A percentile compares a stretch with the other conserved stretches of the same genome.
These are phyloP conservation scores for Hibiscus mutabilis DNA, from an alignment of 345 rosid genomes.

Conservation along the genomic window DNA sequence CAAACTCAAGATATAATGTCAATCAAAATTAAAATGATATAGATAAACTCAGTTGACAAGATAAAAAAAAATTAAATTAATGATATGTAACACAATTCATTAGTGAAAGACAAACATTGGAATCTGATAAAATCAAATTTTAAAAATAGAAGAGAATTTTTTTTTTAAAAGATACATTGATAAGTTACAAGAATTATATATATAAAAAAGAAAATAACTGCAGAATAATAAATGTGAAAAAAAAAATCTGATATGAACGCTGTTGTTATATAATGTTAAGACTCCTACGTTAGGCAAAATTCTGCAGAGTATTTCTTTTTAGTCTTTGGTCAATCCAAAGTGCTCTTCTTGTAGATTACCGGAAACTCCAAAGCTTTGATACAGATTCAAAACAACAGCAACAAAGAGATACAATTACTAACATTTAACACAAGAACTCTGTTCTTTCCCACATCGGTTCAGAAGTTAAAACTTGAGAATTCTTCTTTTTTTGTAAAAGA, in stretches of 20 bases:
- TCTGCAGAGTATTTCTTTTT: not conserved
- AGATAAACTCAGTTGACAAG: too few species aligned
- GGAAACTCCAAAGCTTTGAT: not conserved
- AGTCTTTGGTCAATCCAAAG: conserved; percentile 9
- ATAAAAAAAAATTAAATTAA: too few species aligned
- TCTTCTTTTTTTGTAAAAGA: not conserved
- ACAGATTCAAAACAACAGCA: not conserved
- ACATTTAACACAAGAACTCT: not conserved
- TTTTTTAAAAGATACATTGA: too few species aligned
- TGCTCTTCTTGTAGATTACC: not conserved
- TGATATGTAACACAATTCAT: too few species aligned
- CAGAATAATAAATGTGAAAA: too few species aligned
- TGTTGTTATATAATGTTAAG: not conserved
- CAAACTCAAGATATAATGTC: too few species aligned
- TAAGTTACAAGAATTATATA: too few species aligned
- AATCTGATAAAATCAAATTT: too few species aligned
- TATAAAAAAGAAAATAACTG: too few species aligned
- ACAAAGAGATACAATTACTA: not conserved
- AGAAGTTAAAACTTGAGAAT: not conserved
- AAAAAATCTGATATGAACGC: not conserved
- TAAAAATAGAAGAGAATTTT: too few species aligned
- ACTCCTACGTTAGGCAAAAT: not conserved
- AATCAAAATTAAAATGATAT: too few species aligned
- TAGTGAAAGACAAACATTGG: too few species aligned
- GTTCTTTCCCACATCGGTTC: not conserved